phyloP scores from a whole-genome alignment of 164 flowering plant species.

The Nymphaea colorata region DNA sequence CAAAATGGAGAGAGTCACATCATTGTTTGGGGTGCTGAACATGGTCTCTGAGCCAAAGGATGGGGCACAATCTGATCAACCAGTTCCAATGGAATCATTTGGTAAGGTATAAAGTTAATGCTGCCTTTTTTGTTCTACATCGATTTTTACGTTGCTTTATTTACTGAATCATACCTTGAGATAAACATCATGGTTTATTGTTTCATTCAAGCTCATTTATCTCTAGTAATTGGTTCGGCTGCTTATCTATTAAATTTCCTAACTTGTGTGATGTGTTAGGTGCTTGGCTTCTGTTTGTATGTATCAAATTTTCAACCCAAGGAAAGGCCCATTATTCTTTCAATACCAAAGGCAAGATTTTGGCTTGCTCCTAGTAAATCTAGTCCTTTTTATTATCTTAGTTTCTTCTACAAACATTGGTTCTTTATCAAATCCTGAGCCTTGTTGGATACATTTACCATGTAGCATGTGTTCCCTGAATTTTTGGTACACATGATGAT shows the following conservation, averaged over 20 bases:
- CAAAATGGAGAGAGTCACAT: constrained; percentile 34
- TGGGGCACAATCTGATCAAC: constrained; percentile 48
- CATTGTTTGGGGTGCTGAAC: constrained; percentile 37
- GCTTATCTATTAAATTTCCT: not conserved
- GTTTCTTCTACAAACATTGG: too few species aligned
- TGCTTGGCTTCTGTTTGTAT: constrained; percentile 72
- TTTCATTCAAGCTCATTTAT: not conserved
- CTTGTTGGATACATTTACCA: not conserved
- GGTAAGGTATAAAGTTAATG: constrained; percentile 50
- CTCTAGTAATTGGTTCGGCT: not conserved
- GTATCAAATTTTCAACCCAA: constrained; percentile 39
- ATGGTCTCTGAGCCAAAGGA: constrained; percentile 16
- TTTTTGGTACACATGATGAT: too few species aligned
- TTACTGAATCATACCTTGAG: too few species aligned
- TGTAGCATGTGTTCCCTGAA: not conserved
- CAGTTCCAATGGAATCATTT: constrained; percentile 68
- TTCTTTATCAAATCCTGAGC: too few species aligned
- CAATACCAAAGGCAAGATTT: constrained; percentile 54
- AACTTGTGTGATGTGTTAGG: constrained; percentile 23
- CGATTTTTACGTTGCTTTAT: too few species aligned
- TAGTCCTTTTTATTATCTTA: too few species aligned
- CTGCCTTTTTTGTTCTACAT: not conserved
- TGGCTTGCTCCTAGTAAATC: too few species aligned
- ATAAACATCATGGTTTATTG: too few species aligned
- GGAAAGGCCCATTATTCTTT: constrained; percentile 35